phyloP scores from a whole-genome alignment of 2,329 filamentous ascomycete species.

The Apiospora koreana region DNA sequence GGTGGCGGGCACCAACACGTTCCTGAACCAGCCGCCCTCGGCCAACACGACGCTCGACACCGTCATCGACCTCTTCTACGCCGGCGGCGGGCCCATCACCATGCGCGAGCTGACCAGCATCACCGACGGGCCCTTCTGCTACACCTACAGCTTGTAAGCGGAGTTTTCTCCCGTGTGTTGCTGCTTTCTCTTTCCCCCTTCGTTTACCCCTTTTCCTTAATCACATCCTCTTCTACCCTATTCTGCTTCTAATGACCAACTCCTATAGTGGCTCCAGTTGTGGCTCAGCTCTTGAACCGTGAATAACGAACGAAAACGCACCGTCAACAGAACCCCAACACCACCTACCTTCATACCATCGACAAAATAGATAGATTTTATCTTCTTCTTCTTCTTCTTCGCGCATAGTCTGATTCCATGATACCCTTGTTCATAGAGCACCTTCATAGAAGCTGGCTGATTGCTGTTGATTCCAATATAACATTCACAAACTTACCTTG shows the following conservation, averaged over 20 bases:
- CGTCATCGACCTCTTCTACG: conserved; percentile 24
- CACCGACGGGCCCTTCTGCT: conserved; percentile 29
- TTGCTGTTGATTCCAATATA: background rate
- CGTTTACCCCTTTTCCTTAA: background rate
- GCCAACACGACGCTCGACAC: conserved; percentile 25
- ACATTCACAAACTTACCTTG: background rate
- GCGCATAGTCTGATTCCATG: background rate
- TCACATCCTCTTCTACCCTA: too few species aligned
- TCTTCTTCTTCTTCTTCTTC: background rate
- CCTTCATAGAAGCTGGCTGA: background rate
- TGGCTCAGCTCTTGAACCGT: background rate
- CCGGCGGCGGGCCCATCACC: conserved; percentile 22
- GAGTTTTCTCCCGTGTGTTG: background rate
- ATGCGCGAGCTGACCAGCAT: conserved; percentile 30
- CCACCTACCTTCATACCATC: too few species aligned
- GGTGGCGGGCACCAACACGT: conserved; percentile 26
- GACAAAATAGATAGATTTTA: background rate
- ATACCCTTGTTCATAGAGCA: background rate
- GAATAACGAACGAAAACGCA: background rate
- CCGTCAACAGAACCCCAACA: too few species aligned
- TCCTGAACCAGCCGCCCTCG: conserved; percentile 25
- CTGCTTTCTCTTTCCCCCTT: background rate
- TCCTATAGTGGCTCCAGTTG: background rate
- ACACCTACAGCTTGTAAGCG: conserved; percentile 21
- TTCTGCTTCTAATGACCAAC: background rate